Percentiles rank a stretch among this genome's conserved stretches.
Evolutionary conservation across 2,329 filamentous ascomycete genomes (phyloP).

Genomic region (Phialophora expanda): DNA sequence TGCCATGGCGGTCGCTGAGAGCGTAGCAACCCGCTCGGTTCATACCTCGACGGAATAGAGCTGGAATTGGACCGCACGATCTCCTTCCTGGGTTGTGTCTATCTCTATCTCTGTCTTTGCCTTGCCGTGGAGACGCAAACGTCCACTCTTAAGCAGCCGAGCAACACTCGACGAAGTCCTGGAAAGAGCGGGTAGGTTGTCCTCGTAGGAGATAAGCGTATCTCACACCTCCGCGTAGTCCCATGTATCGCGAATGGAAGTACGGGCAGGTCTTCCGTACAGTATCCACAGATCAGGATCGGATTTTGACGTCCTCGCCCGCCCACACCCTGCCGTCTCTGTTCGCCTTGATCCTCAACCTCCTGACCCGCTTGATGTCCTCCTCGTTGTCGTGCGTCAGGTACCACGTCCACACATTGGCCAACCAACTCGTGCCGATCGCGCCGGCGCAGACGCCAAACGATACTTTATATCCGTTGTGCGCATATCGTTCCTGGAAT

Average conservation of each 20-base stretch:
- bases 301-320: constrained; percentile 42
- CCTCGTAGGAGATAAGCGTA: neutral
- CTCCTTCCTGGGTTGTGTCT: no score
- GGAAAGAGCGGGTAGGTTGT: no score
- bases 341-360: constrained; percentile 42
- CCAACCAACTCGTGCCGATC: constrained; percentile 46
- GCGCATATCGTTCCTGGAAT: constrained; percentile 53
- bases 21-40: no score
- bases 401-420: constrained; percentile 51
- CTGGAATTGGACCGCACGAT: no score
- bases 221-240: neutral
- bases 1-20: no score
- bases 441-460: constrained; percentile 51
- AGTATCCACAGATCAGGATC: neutral
- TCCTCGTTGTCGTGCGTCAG: constrained; percentile 50
- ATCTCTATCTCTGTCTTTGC: no score
- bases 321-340: constrained; percentile 41
- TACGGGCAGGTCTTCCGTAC: neutral
- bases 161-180: no score
- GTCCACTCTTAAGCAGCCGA: no score
- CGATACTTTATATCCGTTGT: constrained; percentile 51
- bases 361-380: constrained; percentile 45
- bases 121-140: no score
- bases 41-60: no score
- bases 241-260: neutral